Percentiles rank a stretch among this genome's conserved stretches.
Conservation (phyloP, 2,329 filamentous ascomycete genomes). For the Elsinoe fawcettii region DNA sequence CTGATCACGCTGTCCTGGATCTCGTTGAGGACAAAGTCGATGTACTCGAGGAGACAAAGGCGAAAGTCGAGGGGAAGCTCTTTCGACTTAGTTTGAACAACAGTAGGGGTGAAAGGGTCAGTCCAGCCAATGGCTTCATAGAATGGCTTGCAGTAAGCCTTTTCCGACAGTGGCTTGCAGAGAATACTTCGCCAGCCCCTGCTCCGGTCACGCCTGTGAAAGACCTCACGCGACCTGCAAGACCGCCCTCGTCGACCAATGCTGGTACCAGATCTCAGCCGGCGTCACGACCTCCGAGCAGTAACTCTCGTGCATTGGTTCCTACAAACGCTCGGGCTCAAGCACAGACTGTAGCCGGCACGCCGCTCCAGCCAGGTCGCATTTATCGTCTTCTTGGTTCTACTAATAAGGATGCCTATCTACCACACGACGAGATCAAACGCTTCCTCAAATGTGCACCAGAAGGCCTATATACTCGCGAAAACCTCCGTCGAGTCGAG, state of each 20-base stretch:
- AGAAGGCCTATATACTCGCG: conserved; percentile 67
- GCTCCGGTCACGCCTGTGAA: conserved; percentile 20
- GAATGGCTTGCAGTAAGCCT: conserved; percentile 84
- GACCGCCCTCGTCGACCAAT: conserved; percentile 11
- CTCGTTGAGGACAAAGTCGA: conserved; percentile 93
- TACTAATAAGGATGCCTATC: conserved; percentile 55
- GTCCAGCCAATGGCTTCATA: conserved; percentile 68
- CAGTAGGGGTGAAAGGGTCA: conserved; percentile 71
- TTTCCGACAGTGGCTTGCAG: conserved; percentile 88
- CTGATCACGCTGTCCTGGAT: conserved; percentile 72
- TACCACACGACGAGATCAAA: conserved; percentile 82
- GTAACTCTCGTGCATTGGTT: conserved; percentile 19
- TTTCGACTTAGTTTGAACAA: conserved; percentile 76
- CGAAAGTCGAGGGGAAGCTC: conserved; percentile 69
- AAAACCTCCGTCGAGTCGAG: conserved; percentile 81
- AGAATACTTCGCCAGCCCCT: conserved; percentile 64
- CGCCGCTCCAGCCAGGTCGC: conserved; percentile 53
- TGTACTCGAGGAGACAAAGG: conserved; percentile 76
- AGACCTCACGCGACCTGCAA: conserved; percentile 2
- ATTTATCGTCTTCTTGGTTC: conserved; percentile 69
- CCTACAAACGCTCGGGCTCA: conserved; percentile 20
- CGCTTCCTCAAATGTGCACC: conserved; percentile 77
- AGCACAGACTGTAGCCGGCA: conserved; percentile 35
- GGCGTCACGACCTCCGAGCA: conserved; percentile 23
- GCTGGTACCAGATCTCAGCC: conserved; percentile 13